phyloP scores from a whole-genome alignment of 2,329 filamentous ascomycete species.

The Fusarium hainanense region DNA sequence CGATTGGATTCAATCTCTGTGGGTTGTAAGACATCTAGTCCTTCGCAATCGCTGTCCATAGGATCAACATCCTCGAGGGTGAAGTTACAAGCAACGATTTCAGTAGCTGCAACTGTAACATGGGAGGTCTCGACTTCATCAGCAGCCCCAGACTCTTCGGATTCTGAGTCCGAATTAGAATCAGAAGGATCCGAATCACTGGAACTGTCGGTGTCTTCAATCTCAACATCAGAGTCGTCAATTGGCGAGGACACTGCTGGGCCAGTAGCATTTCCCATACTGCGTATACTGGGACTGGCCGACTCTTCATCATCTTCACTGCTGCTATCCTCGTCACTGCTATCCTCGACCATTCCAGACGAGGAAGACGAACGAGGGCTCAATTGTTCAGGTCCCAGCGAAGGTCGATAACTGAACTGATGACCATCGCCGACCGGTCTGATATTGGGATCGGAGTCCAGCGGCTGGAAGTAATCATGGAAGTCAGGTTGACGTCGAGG shows the following conservation, averaged over 20 bases:
- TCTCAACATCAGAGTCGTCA: slow-evolving; percentile 30
- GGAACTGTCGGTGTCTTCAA: slow-evolving; percentile 27
- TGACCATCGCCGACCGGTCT: slow-evolving; percentile 56
- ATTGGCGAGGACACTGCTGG: slow-evolving; percentile 21
- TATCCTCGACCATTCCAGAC: slow-evolving; percentile 38
- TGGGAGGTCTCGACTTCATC: slow-evolving; percentile 42
- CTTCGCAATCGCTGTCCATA: slow-evolving; percentile 59
- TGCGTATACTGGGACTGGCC: slow-evolving; percentile 45
- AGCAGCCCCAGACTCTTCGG: slow-evolving; percentile 39
- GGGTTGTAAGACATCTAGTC: slow-evolving; percentile 56
- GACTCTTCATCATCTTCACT: slow-evolving; percentile 44
- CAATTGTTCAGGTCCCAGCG: slow-evolving; percentile 50
- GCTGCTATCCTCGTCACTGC: slow-evolving; percentile 40
- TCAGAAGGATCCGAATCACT: slow-evolving; percentile 38
- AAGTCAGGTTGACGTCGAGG: slow-evolving; percentile 50
- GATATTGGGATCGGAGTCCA: slow-evolving; percentile 55
- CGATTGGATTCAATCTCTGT: slow-evolving; percentile 60
- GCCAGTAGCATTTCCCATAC: slow-evolving; percentile 40
- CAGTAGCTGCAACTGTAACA: slow-evolving; percentile 29
- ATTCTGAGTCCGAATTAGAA: slow-evolving; percentile 38
- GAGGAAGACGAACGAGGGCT: slow-evolving; percentile 53
- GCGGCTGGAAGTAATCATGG: slow-evolving; percentile 46
- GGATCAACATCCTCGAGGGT: slow-evolving; percentile 61
- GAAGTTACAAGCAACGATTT: slow-evolving; percentile 48
- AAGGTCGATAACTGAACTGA: slow-evolving; percentile 56